phyloP scores from a whole-genome alignment of 116 monocot species.

The Cymodocea nodosa region DNA sequence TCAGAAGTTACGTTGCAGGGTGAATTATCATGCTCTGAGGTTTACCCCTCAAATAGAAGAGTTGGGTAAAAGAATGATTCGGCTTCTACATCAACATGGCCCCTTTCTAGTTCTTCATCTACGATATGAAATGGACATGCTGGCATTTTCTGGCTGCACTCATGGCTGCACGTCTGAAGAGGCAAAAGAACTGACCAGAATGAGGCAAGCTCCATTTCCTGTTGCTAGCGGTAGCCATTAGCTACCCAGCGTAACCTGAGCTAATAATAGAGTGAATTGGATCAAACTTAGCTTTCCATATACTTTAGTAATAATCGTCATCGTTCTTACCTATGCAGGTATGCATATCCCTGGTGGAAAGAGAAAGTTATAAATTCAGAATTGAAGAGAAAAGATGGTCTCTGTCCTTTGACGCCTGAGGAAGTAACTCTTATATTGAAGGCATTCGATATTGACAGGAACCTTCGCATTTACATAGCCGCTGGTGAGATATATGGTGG shows the following conservation, averaged over 20 bases:
- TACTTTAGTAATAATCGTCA: neutral
- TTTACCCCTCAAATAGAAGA: conserved; percentile 83
- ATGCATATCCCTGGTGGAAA: conserved; percentile 99
- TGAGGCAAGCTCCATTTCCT: conserved; percentile 26
- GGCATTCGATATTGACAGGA: conserved; percentile 53
- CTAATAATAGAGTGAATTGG: neutral
- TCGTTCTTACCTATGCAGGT: conserved; percentile 21
- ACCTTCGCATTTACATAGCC: conserved; percentile 59
- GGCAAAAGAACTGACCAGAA: conserved; percentile 42
- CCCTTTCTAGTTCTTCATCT: conserved; percentile 64
- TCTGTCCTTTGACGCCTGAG: conserved; percentile 83
- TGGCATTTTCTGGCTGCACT: conserved; percentile 62
- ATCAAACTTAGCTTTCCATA: neutral
- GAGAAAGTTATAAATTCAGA: conserved; percentile 81
- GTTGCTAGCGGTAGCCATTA: no score
- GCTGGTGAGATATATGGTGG: conserved; percentile 94
- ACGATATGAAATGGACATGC: conserved; percentile 71
- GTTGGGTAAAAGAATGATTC: conserved; percentile 42
- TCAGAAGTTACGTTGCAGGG: conserved; percentile 70
- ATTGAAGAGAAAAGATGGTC: conserved; percentile 73
- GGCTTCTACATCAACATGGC: conserved; percentile 31
- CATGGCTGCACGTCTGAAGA: conserved; percentile 49
- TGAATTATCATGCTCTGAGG: conserved; percentile 60
- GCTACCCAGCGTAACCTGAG: no score
- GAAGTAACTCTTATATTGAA: conserved; percentile 54